Base-by-base conservation (phyloP, 2,329 filamentous ascomycete genomes). In the Beauveria scarabaeidicola region DNA sequence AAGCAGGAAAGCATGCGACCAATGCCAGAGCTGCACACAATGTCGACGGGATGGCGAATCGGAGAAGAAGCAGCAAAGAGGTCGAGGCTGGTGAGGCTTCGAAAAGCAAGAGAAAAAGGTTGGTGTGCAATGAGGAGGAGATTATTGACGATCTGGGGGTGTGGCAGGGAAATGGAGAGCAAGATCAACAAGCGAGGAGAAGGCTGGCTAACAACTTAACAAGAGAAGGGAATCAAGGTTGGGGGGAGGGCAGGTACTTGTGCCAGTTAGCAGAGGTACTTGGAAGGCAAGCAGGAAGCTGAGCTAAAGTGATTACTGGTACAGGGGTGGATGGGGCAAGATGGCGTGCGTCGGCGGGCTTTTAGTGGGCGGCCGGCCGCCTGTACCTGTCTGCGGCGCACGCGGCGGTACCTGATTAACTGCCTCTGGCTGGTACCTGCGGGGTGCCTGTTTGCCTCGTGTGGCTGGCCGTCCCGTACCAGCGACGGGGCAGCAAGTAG, bases 71-170 rank as follows among this genome's bases (percentile, higher is more conserved):
- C 41, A 55, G 50, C 40, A 57, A 58, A 48, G 44, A 46, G 23
- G 47, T 36, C 7, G 29, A 47, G 11, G 43, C 27, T 56, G 43
- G 19, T 17, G 41, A 23, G 5, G 23, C 19, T 51, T 40, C 21
- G 44, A 58, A 50, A 17, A 51, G 44, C 44, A 40, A 50, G 27
- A 51, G 52, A 44, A 32, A 58, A 44, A 32, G 40, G 38, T n/a
- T 44, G 48, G 38, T 46, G 48, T 53, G 40, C 50, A 52, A 29
- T 46, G 57, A 52, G 48, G 57, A 52, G 48, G 48, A 52, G 57
- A 59, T 59, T 59, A 27, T 47, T 53, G 41, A 46, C 48, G 47
- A 52, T 52, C 56, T 27, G 56, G 56, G 56, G 48, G 47, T 40
- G 55, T 55, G 48, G 38, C n/a, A 27, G 48, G 57, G 29, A 57